Evolutionary conservation across 805 yeast genomes (phyloP), one percentile per base, ranked within the genome.

Genomic region (Cyberlindnera amylophila): DNA sequence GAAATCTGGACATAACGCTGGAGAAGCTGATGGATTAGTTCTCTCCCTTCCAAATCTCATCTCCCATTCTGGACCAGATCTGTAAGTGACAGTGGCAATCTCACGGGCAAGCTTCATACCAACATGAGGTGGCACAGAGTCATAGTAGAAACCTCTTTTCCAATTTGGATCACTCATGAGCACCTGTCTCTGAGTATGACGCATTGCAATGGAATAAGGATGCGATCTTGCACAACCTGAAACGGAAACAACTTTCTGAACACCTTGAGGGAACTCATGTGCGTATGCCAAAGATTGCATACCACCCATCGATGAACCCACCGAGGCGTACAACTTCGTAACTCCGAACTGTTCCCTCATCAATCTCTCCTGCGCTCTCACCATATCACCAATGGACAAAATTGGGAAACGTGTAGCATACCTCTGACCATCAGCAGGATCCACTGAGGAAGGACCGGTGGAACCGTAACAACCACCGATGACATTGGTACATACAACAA

Each of bases 11-110:
- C 97, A 90, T 26, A 90, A 68, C 0, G 96, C 96, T 3, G 96
- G 96, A 12, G 83, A 76, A 47, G 70, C 71, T 1, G 79, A 67
- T 15, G 88, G 91, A 58, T 87, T 89, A 0, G 95, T 83, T 46
- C 97, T 71, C 53, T 84, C 87, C 42, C 95, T 77, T 4, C 96
- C 96, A 61, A 90, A 90, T 46, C 97, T 69, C 47, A 81, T 78
- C 62, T 90, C 97, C 97, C 97, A 90, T 64, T 90, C 97, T 2
- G 97, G 97, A 3, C 97, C 97, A 1, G 96, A 86, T 52, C 97
- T 72, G 62, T 90, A 90, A 0, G 96, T 88, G 42, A 90, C 86
- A 0, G 97, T 90, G 26, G 96, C 96, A 37, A 90, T 87, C 62
- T 88, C 96, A 49, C 97, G 73, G 2, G 96, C 91, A 29, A 90